phyloP scores from a whole-genome alignment of 2,329 filamentous ascomycete species.

The Trichoderma oligosporum region DNA sequence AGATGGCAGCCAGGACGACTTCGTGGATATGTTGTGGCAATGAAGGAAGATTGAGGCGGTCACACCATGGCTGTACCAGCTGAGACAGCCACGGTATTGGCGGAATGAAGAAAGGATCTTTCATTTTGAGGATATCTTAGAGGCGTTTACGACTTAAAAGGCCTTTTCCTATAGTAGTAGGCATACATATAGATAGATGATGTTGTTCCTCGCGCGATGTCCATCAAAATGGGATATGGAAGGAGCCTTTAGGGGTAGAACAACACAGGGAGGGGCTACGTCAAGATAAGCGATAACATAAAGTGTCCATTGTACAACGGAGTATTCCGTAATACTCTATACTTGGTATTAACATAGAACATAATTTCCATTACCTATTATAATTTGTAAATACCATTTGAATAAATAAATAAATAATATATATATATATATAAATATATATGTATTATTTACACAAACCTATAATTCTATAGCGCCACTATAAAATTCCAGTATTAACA shows the following conservation, averaged over 20 bases:
- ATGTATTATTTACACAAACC: no score
- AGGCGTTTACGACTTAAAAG: neutral
- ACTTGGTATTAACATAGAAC: neutral
- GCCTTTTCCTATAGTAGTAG: neutral
- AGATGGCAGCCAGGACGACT: slow-evolving; percentile 59
- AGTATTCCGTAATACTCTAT: neutral
- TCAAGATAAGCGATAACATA: slow-evolving; percentile 9
- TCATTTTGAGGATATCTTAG: slow-evolving; percentile 48
- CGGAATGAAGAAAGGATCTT: slow-evolving; percentile 66
- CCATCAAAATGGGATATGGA: neutral
- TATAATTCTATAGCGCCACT: no score
- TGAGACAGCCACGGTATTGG: slow-evolving; percentile 55
- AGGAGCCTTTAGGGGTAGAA: neutral
- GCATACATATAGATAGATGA: neutral
- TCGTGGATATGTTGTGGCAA: slow-evolving; percentile 77
- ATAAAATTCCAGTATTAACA: no score
- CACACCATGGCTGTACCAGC: slow-evolving; percentile 61
- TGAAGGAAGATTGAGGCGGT: slow-evolving; percentile 58
- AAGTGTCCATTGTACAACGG: neutral
- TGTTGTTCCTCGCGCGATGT: neutral
- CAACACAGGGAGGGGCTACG: neutral
- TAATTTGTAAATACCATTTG: neutral
- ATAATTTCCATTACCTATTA: neutral
- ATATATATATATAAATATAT: no score
- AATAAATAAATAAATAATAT: no score